Conservation (phyloP, 257 asterid genomes). For the Solanum boliviense region DNA sequence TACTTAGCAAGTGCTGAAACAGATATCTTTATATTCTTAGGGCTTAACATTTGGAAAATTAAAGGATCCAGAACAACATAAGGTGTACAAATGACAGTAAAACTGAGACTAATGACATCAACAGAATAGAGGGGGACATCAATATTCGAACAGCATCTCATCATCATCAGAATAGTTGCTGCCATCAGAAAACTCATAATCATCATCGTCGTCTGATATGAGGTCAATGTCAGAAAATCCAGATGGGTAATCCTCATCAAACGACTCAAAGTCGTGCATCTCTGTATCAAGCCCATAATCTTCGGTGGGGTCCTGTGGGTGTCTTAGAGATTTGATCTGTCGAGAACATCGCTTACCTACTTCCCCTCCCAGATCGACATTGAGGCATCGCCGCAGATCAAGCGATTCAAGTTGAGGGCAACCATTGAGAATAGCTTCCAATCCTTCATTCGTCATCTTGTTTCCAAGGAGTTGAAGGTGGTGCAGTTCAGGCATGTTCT, state of each 20-base stretch:
- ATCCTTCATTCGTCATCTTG: slow-evolving; percentile 13
- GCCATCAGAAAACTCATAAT: slow-evolving; percentile 3
- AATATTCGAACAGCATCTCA: not conserved
- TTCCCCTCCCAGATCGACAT: slow-evolving; percentile 19
- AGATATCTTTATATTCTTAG: not conserved
- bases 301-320: slow-evolving; percentile 14
- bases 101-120: not conserved
- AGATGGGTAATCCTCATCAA: slow-evolving; percentile 3
- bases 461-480: slow-evolving; percentile 27
- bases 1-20: not conserved
- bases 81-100: not conserved
- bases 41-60: not conserved
- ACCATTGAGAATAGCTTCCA: slow-evolving; percentile 33
- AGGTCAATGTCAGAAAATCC: slow-evolving; percentile 4
- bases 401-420: slow-evolving; percentile 46
- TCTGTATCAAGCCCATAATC: slow-evolving; percentile 7
- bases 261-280: not conserved
- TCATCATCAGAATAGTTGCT: not conserved
- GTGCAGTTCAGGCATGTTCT: slow-evolving; percentile 30
- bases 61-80: not conserved
- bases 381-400: slow-evolving; percentile 27
- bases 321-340: slow-evolving; percentile 20
- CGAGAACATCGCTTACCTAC: slow-evolving; percentile 21
- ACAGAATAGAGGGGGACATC: not conserved
- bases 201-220: slow-evolving; percentile 7